Evolutionary conservation across 768 basidiomycete genomes (phyloP), one percentile per base, ranked within the genome.

Genomic region (Phylloporus scabripes): DNA sequence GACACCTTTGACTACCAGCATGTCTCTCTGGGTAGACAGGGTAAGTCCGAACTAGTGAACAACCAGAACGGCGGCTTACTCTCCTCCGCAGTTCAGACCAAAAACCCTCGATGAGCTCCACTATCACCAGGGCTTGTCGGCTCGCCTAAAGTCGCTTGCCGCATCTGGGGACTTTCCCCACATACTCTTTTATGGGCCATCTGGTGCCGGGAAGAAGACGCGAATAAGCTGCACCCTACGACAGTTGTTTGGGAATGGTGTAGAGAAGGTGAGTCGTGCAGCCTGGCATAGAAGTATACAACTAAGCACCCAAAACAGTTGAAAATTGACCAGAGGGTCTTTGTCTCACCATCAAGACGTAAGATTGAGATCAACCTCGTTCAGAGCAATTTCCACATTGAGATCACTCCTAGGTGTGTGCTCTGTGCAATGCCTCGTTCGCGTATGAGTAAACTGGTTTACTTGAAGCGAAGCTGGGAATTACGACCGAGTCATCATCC

Each of bases 151-250:
- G 52, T 86, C 93, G 2, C 73, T 97, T 53, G 85, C 94, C 0
- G 78, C 82, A 1, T 85, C 90, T 1, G 90, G 91, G 1, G 94
- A 98, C 73, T 97, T 99, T 64, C 95, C 95, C 7, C 95, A 99
- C 65, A 84, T 96, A 73, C 80, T 99, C 1, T 95, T 98, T 72
- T 99, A 97, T 62, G 95, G 95, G 0, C 95, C 95, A 8, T 90
- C 90, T 4, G 95, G 95, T 18, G 92, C 95, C 12, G 95, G 95
- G 14, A 98, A 98, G 75, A 99, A 99, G 78, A 98, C 95, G 38
- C 77, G 95, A 32, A 92, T 98, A 58, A 85, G 85, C 57, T 90
- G 88, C 53, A 94, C 91, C 6, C 66, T 99, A 50, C 74, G 85
- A 54, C 85, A 96, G 59, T 67, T 98, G 43, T 99, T 92, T 70